These are phyloP conservation scores for Cairneyella variabilis DNA, from an alignment of 495 filamentous ascomycete genomes.

Conservation along the genomic window DNA sequence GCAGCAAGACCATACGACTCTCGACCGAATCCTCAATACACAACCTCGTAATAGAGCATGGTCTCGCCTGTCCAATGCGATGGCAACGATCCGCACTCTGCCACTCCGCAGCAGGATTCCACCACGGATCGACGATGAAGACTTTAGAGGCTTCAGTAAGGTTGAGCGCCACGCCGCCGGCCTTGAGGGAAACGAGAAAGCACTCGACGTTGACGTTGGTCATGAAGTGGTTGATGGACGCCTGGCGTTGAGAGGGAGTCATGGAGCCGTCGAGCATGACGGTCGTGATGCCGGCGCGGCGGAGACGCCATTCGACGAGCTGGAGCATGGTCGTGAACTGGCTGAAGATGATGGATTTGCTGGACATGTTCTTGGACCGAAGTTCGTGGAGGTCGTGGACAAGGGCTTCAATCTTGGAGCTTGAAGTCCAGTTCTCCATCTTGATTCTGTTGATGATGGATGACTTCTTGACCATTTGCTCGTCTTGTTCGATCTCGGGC, in stretches of 20 bases:
- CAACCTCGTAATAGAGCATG: conserved; percentile 89
- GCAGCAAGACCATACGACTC: conserved; percentile 85
- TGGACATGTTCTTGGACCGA: conserved; percentile 81
- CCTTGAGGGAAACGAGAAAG: conserved; percentile 91
- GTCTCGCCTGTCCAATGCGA: conserved; percentile 90
- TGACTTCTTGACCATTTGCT: conserved; percentile 77
- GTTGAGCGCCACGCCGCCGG: conserved; percentile 92
- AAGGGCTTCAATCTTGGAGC: conserved; percentile 94
- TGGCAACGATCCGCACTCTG: conserved; percentile 95
- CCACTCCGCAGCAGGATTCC: conserved; percentile 98
- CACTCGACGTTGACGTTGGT: conserved; percentile 87
- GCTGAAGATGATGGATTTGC: conserved; percentile 96
- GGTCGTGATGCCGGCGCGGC: conserved; percentile 90
- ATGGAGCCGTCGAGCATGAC: conserved; percentile 97
- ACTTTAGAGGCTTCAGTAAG: conserved; percentile 90
- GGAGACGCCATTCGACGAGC: conserved; percentile 93
- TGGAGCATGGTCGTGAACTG: conserved; percentile 98
- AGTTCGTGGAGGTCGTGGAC: conserved; percentile 89
- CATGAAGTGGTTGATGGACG: conserved; percentile 92
- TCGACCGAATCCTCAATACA: conserved; percentile 97
- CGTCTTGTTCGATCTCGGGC: conserved; percentile 87
- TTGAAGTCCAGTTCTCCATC: conserved; percentile 96
- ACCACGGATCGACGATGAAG: conserved; percentile 97
- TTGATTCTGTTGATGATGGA: conserved; percentile 97
- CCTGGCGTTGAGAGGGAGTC: conserved; percentile 87